These are phyloP conservation scores for Magnolia changhungtana DNA, from an alignment of 164 flowering plant genomes.

Conservation along the genomic window DNA sequence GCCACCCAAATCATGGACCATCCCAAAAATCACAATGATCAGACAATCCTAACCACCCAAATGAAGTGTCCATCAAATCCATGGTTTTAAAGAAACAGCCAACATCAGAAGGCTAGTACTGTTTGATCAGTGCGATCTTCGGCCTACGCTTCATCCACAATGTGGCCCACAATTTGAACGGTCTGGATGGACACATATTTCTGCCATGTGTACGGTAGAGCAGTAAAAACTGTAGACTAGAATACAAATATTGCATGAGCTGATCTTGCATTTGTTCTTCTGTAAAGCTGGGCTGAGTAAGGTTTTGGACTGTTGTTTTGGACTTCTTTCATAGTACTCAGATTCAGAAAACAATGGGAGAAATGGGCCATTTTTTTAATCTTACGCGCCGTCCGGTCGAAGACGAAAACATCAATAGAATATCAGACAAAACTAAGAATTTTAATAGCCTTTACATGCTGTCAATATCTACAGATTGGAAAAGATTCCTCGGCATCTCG, in stretches of 20 bases:
- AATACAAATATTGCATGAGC: conserved; percentile 2
- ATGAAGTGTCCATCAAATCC: no score
- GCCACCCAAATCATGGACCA: neutral
- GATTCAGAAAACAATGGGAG: conserved; percentile 5
- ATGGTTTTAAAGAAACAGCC: neutral
- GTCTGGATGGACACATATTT: neutral
- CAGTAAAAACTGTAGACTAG: neutral
- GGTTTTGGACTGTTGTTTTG: conserved; percentile 6
- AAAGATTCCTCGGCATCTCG: neutral
- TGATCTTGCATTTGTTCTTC: conserved; percentile 10
- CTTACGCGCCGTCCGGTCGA: neutral
- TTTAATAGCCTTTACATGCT: neutral
- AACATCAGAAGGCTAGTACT: neutral
- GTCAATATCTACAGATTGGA: neutral
- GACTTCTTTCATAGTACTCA: neutral
- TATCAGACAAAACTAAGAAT: neutral
- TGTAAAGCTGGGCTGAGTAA: neutral
- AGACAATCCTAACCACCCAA: no score
- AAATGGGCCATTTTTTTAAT: neutral
- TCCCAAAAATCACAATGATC: no score
- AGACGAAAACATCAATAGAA: neutral
- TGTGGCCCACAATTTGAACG: neutral
- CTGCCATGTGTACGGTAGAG: neutral
- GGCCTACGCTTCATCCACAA: neutral
- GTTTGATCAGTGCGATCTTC: neutral